Percentiles rank a stretch among this genome's conserved stretches.
Evolutionary conservation across 352 stramenopile species (phyloP).

Genomic region (Phytophthora colocasiae): DNA sequence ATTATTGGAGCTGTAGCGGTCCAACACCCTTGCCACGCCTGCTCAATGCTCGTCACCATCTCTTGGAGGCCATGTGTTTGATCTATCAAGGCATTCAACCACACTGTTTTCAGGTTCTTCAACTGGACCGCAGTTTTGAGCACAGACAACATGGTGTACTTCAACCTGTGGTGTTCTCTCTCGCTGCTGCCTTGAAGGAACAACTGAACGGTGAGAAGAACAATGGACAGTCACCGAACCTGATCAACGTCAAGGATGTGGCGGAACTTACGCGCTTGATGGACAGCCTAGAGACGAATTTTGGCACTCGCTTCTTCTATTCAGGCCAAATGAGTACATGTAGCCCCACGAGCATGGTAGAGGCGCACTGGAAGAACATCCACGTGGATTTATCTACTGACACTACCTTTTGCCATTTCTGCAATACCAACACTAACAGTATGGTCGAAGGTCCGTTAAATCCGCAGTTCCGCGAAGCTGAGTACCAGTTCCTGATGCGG

Average conservation of each 20-base stretch:
- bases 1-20: conserved; percentile 13
- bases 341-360: conserved; percentile 22
- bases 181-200: conserved; percentile 19
- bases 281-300: conserved; percentile 18
- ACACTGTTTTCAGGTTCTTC: conserved; percentile 38
- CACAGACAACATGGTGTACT: conserved; percentile 35
- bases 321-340: background rate
- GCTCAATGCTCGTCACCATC: conserved; percentile 26
- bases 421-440: conserved; percentile 24
- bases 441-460: conserved; percentile 36
- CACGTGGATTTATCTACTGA: conserved; percentile 28
- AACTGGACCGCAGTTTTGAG: conserved; percentile 37
- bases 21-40: conserved; percentile 16
- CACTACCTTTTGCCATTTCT: conserved; percentile 32
- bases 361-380: conserved; percentile 35
- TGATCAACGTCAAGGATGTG: conserved; percentile 33
- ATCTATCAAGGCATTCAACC: conserved; percentile 31
- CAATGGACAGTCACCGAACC: background rate
- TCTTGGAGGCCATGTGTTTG: conserved; percentile 40
- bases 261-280: conserved; percentile 20
- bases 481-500: conserved; percentile 41
- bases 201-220: background rate
- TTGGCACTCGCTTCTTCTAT: conserved; percentile 30
- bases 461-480: conserved; percentile 32
- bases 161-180: conserved; percentile 26